Evolutionary conservation across 352 stramenopile species (phyloP).

Genomic region (Achlya hypogyna): DNA sequence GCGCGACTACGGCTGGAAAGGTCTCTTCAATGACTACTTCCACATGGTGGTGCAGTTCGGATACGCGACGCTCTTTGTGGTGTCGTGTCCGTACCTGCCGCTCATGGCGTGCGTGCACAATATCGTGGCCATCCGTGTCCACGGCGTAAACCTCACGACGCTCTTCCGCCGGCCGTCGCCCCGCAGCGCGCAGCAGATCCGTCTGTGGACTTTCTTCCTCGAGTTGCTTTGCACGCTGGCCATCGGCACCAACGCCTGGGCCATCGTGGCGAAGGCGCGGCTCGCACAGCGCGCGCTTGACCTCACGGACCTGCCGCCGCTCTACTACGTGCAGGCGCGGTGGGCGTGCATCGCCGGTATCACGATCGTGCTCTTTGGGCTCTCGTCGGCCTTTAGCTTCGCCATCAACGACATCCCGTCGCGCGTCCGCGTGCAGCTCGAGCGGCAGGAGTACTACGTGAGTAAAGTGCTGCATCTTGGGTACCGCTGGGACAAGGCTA

Average conservation of each 20-base stretch:
- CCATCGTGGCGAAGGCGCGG: constrained; percentile 89
- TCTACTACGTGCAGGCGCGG: constrained; percentile 42
- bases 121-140: constrained; percentile 88
- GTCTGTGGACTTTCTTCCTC: constrained; percentile 89
- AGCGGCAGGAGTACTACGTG: constrained; percentile 78
- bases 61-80: constrained; percentile 86
- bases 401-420: constrained; percentile 68
- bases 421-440: constrained; percentile 63
- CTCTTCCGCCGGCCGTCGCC: constrained; percentile 69
- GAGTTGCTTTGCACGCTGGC: constrained; percentile 83
- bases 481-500: constrained; percentile 19
- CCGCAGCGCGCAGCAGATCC: constrained; percentile 80
- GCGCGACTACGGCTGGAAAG: constrained; percentile 62
- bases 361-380: constrained; percentile 35
- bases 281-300: constrained; percentile 2
- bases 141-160: constrained; percentile 78
- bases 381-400: constrained; percentile 73
- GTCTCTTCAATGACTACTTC: constrained; percentile 90
- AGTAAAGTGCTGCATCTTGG: constrained; percentile 68
- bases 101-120: constrained; percentile 89
- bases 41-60: constrained; percentile 87
- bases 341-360: constrained; percentile 75
- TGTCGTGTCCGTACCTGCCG: constrained; percentile 88
- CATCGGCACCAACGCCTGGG: constrained; percentile 87
- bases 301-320: constrained; percentile 39